Evolutionary conservation across 306 rosid species (phyloP), one percentile per base, ranked within the genome.

Genomic region (Fagus crenata): DNA sequence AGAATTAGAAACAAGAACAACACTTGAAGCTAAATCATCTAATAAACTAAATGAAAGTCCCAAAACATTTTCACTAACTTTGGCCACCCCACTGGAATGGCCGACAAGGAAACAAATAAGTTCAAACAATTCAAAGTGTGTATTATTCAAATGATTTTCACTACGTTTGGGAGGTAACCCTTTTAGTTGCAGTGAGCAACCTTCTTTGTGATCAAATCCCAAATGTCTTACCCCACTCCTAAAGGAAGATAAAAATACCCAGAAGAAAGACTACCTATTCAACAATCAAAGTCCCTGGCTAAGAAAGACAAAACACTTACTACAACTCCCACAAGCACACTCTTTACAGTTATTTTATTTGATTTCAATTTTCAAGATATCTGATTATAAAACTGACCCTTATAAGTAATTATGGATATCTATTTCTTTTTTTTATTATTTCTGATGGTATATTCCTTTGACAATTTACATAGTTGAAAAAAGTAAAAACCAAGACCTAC

Each of bases 1-100:
- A 76, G 46, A 31, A 81, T 54, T 69, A 61, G 46, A 18, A 41
- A 58, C 59, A 71, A 70, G 58, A 80, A 77, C 73, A 49, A 51
- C 43, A 46, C 67, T 42, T 76, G 70, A 78, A 59, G 77, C 51
- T 39, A 73, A 60, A 60, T 4, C 61, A 18, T 55, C 33, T 8
- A 8, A 2, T 55, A 22, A 5, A 31, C 37, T 4, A 31, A 28
- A 59, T 6, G 14, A 59, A 59, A 59, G 67, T 32, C 37, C 6
- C 39, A 59, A 59, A 59, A 59, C 17, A 32, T 32, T 31, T 28
- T 32, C 14, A 36, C 9, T 60, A 53, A 14, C 17, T 53, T 15
- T 12, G 3, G n/a, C 18, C 4, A 15, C 17, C 56, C 56, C 58
- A 53, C 58, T 53, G 4, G 67, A 59, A 59, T 31, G 67, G 67